Evolutionary conservation across 2,329 filamentous ascomycete species (phyloP), one percentile per base, ranked within the genome.

Genomic region (Graphilbum fragrans): DNA sequence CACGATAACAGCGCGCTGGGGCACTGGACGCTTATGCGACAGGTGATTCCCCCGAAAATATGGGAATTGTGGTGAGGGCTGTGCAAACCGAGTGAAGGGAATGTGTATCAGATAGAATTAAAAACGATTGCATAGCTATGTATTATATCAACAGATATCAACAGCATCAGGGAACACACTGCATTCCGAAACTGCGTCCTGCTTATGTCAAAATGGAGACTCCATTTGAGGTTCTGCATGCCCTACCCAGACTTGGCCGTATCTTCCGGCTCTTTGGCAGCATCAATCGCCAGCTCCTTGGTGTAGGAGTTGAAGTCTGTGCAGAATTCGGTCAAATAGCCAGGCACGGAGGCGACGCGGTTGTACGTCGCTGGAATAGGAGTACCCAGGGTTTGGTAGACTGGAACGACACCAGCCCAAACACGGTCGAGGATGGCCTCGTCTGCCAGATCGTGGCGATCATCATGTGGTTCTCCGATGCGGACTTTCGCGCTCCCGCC

Each of bases 11-110:
- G 83, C 52, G 88, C 88, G 0, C 56, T 83, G 40, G 83, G 83
- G 10, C 92, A 98, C 63, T 98, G 92, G 92, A 66, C 64, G 35
- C 81, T 98, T 37, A 98, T 98, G 87, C 76, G 92, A 54, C 75
- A 66, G 1, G 87, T 95, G 3, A 51, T 96, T 47, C 87, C 88
- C 1, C 67, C 67, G 43, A 64, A 64, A 12, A 74, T 96, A 21
- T 98, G 92, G 92, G 82, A 94, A 64, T 73, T 77, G 53, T 96
- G 86, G 86, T 94, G 29, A 31, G 29, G 72, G 18, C 2, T 17
- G 16, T 20, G 37, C 8, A 25, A 17, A 14, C 23, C 7, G 23
- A 27, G 7, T 7, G 7, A 27, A 6, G 33, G n/a, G 16, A 11
- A 23, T 16, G 14, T 21, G 8, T 18, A 18, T 33, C 5, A 23